Conservation (phyloP, 495 filamentous ascomycete species). For the Tricharina praecox region DNA sequence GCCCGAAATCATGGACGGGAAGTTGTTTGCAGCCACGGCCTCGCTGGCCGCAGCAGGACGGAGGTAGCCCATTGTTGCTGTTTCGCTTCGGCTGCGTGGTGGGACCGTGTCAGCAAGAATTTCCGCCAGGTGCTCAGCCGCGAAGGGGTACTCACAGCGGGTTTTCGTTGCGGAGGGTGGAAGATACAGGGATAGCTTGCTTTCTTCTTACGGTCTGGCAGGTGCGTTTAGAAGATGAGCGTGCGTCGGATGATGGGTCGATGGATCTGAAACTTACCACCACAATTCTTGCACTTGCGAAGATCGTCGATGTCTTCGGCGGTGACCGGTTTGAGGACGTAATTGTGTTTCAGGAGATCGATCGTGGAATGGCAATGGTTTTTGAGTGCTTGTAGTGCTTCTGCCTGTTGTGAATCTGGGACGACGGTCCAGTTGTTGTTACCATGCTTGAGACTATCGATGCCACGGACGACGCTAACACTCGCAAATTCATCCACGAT, state of each 20-base stretch:
- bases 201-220: conserved; percentile 5
- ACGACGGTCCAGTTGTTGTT: not conserved
- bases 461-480: not conserved
- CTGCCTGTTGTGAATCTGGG: not conserved
- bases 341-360: conserved; percentile 7
- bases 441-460: not conserved
- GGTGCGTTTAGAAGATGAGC: conserved; percentile 1
- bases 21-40: conserved; percentile 6
- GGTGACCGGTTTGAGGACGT: conserved; percentile 8
- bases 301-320: conserved; percentile 9
- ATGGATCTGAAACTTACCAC: conserved; percentile 7
- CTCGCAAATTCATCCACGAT: not conserved
- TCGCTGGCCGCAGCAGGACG: conserved; percentile 10
- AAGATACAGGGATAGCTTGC: not conserved
- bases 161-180: not conserved
- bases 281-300: conserved; percentile 17
- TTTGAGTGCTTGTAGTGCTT: not conserved
- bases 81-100: conserved; percentile 8
- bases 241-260: conserved; percentile 1
- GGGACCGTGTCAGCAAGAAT: conserved; percentile 2
- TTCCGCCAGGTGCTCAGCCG: not conserved
- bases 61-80: conserved; percentile 5
- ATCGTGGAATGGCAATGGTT: conserved; percentile 4
- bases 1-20: conserved; percentile 6
- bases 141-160: not conserved